Base-by-base conservation (phyloP, 2,329 filamentous ascomycete genomes). In the Bipolaris gigantea region DNA sequence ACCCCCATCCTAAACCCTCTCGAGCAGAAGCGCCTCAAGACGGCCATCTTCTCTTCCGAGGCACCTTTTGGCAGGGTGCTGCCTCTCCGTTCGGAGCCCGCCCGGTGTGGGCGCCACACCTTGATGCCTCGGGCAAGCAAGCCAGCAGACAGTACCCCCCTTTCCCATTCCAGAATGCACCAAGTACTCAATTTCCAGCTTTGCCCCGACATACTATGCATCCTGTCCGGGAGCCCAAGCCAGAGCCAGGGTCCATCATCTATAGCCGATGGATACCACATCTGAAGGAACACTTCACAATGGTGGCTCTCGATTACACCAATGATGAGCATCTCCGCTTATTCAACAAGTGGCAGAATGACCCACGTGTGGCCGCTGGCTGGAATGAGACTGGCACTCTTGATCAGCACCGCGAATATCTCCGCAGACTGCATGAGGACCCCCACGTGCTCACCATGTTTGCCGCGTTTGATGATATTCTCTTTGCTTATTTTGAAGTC, bases 311-410 rank as follows among this genome's bases (percentile, higher is more conserved):
- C 1, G 86, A 92, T 71, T 89, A 83, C 74, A 67, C 80, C 30
- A 78, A 89, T 65, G 68, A 77, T 1, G 79, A 83, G 64, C 89
- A 93, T 73, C 75, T 92, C 46, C 75, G 79, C 15, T 79, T 90
- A 5, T 92, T 93, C 78, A 86, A 92, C 74, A 80, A 80, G 52
- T 93, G 89, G 89, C 89, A 92, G 75, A 93, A 93, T 67, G 89
- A 92, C 68, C 89, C 89, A 48, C 87, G 89, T 46, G 89, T 93
- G 30, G 88, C 88, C 4, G 83, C 87, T 66, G 89, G 89, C 4
- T 92, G 89, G 89, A 89, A 90, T 67, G 85, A 90, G 76, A 89
- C 87, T 1, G 89, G 89, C 30, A 89, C 88, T 1, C 74, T 90
- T 43, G 88, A 90, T 27, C 81, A 92, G 71, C 89, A 92, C 73